phyloP scores from a whole-genome alignment of 768 basidiomycete genomes.

The Amanita thiersii region DNA sequence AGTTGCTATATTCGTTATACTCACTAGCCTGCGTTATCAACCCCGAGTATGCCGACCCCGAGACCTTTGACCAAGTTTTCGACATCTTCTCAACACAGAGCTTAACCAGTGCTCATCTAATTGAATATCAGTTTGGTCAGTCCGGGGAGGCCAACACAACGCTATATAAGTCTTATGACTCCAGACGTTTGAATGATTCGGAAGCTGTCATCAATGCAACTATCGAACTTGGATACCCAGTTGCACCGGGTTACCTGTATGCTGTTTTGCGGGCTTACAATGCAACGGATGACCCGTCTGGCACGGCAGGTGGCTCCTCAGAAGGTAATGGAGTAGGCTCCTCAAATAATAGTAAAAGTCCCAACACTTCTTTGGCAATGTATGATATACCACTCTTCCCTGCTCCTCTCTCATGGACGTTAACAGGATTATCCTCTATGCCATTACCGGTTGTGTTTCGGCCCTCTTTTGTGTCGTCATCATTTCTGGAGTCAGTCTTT shows the following conservation, averaged over 20 bases:
- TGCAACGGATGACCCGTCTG: conserved; percentile 30
- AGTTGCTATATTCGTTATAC: conserved; percentile 74
- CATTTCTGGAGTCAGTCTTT: conserved; percentile 60
- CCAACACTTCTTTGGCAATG: conserved; percentile 72
- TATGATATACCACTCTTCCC: conserved; percentile 20
- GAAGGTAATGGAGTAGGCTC: conserved; percentile 15
- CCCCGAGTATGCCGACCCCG: conserved; percentile 54
- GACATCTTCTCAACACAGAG: conserved; percentile 73
- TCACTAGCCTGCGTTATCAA: conserved; percentile 74
- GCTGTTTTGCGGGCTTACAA: conserved; percentile 63
- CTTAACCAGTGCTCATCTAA: conserved; percentile 46
- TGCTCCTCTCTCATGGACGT: conserved; percentile 5
- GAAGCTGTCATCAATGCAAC: conserved; percentile 32
- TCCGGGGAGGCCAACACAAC: conserved; percentile 42
- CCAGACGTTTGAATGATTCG: conserved; percentile 52
- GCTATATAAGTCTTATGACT: conserved; percentile 50
- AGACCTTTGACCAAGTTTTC: conserved; percentile 61
- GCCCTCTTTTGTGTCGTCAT: conserved; percentile 81
- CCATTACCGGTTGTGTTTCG: conserved; percentile 85
- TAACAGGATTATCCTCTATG: conserved; percentile 72
- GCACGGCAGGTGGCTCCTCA: conserved; percentile 15
- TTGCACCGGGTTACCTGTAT: conserved; percentile 54
- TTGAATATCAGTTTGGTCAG: conserved; percentile 54
- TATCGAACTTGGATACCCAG: conserved; percentile 32
- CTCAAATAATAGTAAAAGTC: conserved; percentile 13